phyloP scores from a whole-genome alignment of 164 flowering plant genomes.

The Tinospora cordifolia region DNA sequence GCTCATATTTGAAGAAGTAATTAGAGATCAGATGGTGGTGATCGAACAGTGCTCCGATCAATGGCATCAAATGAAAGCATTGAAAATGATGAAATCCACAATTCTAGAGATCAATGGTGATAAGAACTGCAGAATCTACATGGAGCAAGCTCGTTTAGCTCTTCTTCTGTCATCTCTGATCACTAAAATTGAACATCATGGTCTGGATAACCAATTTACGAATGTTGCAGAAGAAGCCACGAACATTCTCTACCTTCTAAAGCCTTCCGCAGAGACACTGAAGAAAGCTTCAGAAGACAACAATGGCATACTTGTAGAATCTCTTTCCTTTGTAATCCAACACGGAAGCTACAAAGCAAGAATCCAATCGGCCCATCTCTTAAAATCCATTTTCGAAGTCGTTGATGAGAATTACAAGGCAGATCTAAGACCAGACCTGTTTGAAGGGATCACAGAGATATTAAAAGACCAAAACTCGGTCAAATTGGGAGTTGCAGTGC shows the following conservation, averaged over 20 bases:
- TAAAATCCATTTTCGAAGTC: constrained; percentile 40
- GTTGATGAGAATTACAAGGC: constrained; percentile 33
- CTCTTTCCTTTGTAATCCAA: constrained; percentile 32
- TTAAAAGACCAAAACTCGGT: constrained; percentile 45
- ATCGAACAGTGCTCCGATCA: too few species aligned
- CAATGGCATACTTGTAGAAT: constrained; percentile 14
- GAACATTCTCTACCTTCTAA: constrained; percentile 13
- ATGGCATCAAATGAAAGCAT: constrained; percentile 18
- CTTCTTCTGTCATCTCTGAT: constrained; percentile 42
- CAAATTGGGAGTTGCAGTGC: constrained; percentile 37
- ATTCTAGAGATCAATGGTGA: constrained; percentile 35
- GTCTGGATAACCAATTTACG: neutral
- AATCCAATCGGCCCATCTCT: constrained; percentile 35
- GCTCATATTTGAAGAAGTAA: constrained; percentile 38
- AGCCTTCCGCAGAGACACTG: constrained; percentile 11
- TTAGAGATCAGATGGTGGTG: neutral
- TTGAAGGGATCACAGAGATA: constrained; percentile 33
- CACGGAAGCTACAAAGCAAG: constrained; percentile 44
- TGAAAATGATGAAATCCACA: constrained; percentile 38
- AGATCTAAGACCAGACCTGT: constrained; percentile 27
- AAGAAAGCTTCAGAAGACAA: constrained; percentile 14
- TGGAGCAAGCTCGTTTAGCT: constrained; percentile 41
- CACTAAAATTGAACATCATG: constrained; percentile 1
- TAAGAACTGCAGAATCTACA: constrained; percentile 16
- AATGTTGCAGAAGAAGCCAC: constrained; percentile 16